Conservation (phyloP, 169 alveolate genomes). For the Plasmodium reichenowi region DNA sequence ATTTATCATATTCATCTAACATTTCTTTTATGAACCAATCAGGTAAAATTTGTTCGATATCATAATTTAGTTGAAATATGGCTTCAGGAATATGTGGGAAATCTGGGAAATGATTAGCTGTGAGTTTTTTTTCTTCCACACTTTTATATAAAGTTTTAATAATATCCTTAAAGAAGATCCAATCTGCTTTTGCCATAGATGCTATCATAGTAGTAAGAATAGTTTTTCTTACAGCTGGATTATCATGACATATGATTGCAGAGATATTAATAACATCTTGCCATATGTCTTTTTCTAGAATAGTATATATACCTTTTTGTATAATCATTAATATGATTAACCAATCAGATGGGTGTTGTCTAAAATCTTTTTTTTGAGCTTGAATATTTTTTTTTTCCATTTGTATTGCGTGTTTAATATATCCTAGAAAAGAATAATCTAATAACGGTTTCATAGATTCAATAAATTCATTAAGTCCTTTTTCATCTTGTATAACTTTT, state of each 20-base stretch:
- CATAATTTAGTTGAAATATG: slow-evolving; percentile 77
- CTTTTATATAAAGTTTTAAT: slow-evolving; percentile 74
- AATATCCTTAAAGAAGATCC: slow-evolving; percentile 80
- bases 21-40: slow-evolving; percentile 83
- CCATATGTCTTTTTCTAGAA: slow-evolving; percentile 80
- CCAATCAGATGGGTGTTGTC: slow-evolving; percentile 80
- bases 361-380: slow-evolving; percentile 64
- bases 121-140: slow-evolving; percentile 59
- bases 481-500: slow-evolving; percentile 78
- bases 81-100: slow-evolving; percentile 82
- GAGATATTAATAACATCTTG: slow-evolving; percentile 78
- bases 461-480: slow-evolving; percentile 77
- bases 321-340: slow-evolving; percentile 79
- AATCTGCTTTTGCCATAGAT: slow-evolving; percentile 80
- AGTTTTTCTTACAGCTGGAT: slow-evolving; percentile 79
- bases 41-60: slow-evolving; percentile 78
- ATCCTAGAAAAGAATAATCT: slow-evolving; percentile 80
- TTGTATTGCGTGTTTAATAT: slow-evolving; percentile 77
- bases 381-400: slow-evolving; percentile 73
- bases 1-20: slow-evolving; percentile 77
- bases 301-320: slow-evolving; percentile 77
- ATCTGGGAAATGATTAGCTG: slow-evolving; percentile 69
- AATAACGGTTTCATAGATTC: slow-evolving; percentile 80
- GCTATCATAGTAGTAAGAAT: slow-evolving; percentile 78
- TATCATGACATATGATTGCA: slow-evolving; percentile 77